Conservation (phyloP, 2,329 filamentous ascomycete species). For the Sphaerulina vaccinii region DNA sequence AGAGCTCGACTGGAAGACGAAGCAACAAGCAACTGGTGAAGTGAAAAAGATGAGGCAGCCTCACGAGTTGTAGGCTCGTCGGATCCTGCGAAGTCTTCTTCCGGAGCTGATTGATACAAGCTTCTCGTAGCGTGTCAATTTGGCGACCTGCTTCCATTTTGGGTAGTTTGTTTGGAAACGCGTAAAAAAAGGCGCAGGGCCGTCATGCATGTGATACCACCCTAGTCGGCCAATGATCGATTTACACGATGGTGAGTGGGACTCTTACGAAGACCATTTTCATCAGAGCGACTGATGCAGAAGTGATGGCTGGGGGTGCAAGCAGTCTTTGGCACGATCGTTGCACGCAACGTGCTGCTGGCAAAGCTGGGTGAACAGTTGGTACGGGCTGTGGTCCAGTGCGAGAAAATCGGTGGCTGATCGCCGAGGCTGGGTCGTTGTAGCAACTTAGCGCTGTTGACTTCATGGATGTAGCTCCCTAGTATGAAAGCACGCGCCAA, state of each 20-base stretch:
- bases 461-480: slow-evolving; percentile 2
- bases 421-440: neutral
- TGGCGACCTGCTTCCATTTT: slow-evolving; percentile 1
- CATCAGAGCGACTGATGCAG: neutral
- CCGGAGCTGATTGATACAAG: neutral
- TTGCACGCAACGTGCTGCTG: no score
- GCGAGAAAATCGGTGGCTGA: neutral
- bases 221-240: slow-evolving; percentile 10
- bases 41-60: neutral
- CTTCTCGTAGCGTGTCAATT: neutral
- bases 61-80: no score
- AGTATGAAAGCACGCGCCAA: slow-evolving; percentile 9
- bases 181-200: slow-evolving; percentile 2
- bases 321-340: neutral
- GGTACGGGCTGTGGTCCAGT: neutral
- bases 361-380: no score
- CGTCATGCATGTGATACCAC: slow-evolving; percentile 16
- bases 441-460: slow-evolving; percentile 8
- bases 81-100: no score
- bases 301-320: neutral
- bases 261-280: neutral
- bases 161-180: slow-evolving; percentile 17
- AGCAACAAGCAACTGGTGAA: neutral
- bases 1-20: no score
- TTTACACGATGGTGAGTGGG: slow-evolving; percentile 9